phyloP scores from a whole-genome alignment of 192 early-diverging fungal genomes.

The Umbelopsis sp. region DNA sequence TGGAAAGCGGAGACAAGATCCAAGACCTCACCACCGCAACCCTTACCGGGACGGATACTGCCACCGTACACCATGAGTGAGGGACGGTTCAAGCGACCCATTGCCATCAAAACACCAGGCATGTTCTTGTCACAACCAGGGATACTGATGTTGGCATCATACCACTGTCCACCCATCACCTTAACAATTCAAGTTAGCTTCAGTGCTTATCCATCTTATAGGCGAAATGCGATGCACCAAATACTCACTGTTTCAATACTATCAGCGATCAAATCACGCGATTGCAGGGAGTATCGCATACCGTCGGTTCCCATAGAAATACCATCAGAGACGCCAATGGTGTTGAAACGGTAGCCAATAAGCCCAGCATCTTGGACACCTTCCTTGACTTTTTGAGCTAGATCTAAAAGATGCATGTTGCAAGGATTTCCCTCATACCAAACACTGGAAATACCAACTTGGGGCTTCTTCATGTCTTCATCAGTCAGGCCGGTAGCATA shows the following conservation, averaged over 20 bases:
- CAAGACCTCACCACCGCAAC: conserved; percentile 69
- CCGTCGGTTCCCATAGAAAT: conserved; percentile 97
- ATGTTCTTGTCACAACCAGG: conserved; percentile 98
- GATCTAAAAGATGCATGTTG: conserved; percentile 97
- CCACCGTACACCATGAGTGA: conserved; percentile 99
- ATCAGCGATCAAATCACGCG: conserved; percentile 98
- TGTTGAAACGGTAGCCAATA: conserved; percentile 97
- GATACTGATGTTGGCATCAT: conserved; percentile 97
- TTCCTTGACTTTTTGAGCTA: conserved; percentile 88
- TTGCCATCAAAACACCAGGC: conserved; percentile 97
- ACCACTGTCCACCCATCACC: conserved; percentile 97
- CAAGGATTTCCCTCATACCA: conserved; percentile 99
- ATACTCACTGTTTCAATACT: conserved; percentile 91
- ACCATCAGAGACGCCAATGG: conserved; percentile 96
- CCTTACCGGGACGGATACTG: conserved; percentile 83
- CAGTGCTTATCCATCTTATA: not conserved
- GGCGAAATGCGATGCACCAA: too few relatives aligned
- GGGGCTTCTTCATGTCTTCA: conserved; percentile 81
- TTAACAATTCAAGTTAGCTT: conserved; percentile 22
- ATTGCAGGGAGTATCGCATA: conserved; percentile 97
- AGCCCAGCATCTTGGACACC: conserved; percentile 89
- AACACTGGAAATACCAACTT: conserved; percentile 96
- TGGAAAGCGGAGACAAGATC: conserved; percentile 99
- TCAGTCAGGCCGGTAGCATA: conserved; percentile 92
- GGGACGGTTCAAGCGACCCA: conserved; percentile 94